Evolutionary conservation across 441 rosid genomes (phyloP).

Genomic region (Kokia cookei): DNA sequence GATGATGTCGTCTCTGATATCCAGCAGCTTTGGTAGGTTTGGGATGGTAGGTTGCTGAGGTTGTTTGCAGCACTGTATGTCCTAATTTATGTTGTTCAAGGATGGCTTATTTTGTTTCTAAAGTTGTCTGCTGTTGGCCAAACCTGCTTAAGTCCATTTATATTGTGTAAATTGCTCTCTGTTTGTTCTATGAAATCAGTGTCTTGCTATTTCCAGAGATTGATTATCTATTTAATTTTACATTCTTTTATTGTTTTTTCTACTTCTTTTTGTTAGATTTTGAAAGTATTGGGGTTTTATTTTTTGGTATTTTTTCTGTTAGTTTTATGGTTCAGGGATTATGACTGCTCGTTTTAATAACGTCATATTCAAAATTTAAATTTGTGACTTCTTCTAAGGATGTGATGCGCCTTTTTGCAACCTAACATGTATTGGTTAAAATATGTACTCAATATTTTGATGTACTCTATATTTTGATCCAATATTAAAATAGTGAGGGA

Average conservation of each 20-base stretch:
- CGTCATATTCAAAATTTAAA: no score
- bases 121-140: slow-evolving; percentile 18
- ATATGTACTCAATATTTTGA: no score
- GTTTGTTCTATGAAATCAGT: not conserved
- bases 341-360: no score
- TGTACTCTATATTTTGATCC: no score
- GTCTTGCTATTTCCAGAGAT: not conserved
- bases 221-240: not conserved
- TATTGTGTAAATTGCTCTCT: not conserved
- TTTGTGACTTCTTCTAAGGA: no score
- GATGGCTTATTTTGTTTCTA: slow-evolving; percentile 29
- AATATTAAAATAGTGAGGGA: no score
- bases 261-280: no score
- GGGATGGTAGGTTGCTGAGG: slow-evolving; percentile 28
- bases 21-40: slow-evolving; percentile 29
- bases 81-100: slow-evolving; percentile 25
- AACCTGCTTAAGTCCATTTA: not conserved
- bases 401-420: no score
- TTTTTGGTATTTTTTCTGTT: no score
- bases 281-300: no score
- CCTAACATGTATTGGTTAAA: no score
- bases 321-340: no score
- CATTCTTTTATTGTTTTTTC: not conserved
- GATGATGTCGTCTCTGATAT: slow-evolving; percentile 27
- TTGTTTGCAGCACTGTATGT: slow-evolving; percentile 34